Conservation (phyloP, 768 basidiomycete genomes). For the Tulasnella sp. region DNA sequence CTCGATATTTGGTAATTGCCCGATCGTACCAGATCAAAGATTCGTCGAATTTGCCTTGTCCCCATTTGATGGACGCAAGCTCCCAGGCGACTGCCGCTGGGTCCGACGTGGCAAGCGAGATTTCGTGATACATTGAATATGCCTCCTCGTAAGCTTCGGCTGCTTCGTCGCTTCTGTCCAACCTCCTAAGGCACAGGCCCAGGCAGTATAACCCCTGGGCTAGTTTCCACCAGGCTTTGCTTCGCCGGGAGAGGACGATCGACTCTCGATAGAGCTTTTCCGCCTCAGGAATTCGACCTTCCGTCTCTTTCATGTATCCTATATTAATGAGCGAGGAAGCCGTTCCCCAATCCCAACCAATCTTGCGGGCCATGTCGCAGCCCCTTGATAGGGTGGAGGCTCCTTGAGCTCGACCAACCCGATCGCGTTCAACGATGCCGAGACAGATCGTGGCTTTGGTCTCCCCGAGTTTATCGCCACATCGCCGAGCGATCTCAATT, state of each 20-base stretch:
- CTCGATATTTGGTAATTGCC: not conserved
- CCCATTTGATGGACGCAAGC: not conserved
- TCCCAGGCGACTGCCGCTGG: not conserved
- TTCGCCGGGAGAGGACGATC: not conserved
- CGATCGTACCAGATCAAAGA: not conserved
- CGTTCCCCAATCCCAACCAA: not conserved
- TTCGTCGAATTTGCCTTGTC: not conserved
- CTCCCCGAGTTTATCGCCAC: not conserved
- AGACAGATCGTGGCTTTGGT: not conserved
- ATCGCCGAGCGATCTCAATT: not conserved
- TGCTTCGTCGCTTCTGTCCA: not conserved
- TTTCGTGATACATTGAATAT: not conserved
- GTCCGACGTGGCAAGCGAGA: not conserved
- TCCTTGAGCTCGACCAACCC: not conserved
- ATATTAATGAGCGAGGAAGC: not conserved
- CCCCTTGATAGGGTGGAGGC: not conserved
- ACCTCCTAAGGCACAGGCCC: not conserved
- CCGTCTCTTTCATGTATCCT: not conserved
- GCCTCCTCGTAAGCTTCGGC: not conserved
- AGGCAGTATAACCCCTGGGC: not conserved
- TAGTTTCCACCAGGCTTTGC: not conserved
- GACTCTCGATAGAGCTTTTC: not conserved
- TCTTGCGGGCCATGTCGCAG: not conserved
- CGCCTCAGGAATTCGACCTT: not conserved
- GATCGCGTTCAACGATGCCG: not conserved